A percentile compares a stretch with the other conserved stretches of the same genome.
Evolutionary conservation across 257 asterid species (phyloP).

Genomic region (Echites panduratus): DNA sequence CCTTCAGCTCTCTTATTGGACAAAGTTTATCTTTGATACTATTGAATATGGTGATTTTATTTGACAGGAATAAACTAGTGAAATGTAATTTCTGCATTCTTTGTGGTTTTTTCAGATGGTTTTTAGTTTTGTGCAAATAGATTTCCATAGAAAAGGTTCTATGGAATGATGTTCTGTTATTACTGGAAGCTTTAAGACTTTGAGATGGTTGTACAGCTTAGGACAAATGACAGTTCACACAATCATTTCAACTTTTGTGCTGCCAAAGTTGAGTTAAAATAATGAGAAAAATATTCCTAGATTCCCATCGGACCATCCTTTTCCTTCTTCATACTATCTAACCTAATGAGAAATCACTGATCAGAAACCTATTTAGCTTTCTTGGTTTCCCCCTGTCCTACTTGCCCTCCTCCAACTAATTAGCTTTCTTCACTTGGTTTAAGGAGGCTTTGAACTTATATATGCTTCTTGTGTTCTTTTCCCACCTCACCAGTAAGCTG

Average conservation of each 20-base stretch:
- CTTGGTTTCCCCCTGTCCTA: not conserved
- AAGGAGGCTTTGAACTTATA: not conserved
- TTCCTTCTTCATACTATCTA: not conserved
- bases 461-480: not conserved
- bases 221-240: not conserved
- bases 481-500: not conserved
- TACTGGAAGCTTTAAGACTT: not conserved
- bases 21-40: not conserved
- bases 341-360: not conserved
- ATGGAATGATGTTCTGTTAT: not conserved
- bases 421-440: not conserved
- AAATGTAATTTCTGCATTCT: not conserved
- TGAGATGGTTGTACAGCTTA: not conserved
- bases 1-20: not conserved
- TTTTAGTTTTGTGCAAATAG: not conserved
- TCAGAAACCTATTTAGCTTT: not conserved
- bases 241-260: not conserved
- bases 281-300: not conserved
- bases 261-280: not conserved
- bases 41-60: not conserved
- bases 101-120: not conserved
- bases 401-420: not conserved
- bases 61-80: not conserved
- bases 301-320: not conserved
- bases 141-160: not conserved